A percentile compares a stretch with the other conserved stretches of the same genome.
phyloP scores from a whole-genome alignment of 176 grass and related monocot species.

The Raddia distichophylla region DNA sequence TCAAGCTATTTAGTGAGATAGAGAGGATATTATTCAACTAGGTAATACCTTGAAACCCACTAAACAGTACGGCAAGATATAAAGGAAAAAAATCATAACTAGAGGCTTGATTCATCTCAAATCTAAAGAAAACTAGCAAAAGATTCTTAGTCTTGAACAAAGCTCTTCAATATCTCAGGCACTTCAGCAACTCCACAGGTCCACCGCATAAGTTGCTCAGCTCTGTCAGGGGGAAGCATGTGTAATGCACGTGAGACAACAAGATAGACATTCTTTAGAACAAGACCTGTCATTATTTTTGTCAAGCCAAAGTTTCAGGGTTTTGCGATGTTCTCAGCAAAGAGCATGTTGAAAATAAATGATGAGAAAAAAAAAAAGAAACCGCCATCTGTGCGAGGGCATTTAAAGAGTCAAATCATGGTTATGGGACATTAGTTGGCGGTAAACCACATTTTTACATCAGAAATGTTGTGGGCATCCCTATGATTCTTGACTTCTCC shows the following conservation, averaged over 20 bases:
- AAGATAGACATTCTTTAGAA: not conserved
- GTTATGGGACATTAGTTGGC: not conserved
- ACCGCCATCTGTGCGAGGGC: not conserved
- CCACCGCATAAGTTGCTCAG: not conserved
- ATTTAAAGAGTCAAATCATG: slow-evolving; percentile 12
- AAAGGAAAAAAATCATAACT: too few species aligned
- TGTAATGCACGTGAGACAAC: slow-evolving; percentile 6
- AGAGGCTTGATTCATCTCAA: too few species aligned
- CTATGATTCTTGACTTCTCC: not conserved
- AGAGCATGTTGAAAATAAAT: not conserved
- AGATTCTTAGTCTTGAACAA: too few species aligned
- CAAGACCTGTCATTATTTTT: not conserved
- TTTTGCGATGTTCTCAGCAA: not conserved
- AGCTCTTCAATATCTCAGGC: not conserved
- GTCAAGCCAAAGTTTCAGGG: not conserved
- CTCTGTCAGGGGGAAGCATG: not conserved
- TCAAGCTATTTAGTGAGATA: too few species aligned
- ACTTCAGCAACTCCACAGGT: not conserved
- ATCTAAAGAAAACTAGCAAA: too few species aligned
- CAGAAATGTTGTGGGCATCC: not conserved
- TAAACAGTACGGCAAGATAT: too few species aligned
- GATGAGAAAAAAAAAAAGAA: not conserved
- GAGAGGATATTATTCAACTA: too few species aligned
- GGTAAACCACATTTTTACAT: not conserved
- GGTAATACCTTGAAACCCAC: too few species aligned